Percentiles rank a stretch among this genome's conserved stretches.
Conservation (phyloP, 257 asterid species). For the Scutellaria baicalensis region DNA sequence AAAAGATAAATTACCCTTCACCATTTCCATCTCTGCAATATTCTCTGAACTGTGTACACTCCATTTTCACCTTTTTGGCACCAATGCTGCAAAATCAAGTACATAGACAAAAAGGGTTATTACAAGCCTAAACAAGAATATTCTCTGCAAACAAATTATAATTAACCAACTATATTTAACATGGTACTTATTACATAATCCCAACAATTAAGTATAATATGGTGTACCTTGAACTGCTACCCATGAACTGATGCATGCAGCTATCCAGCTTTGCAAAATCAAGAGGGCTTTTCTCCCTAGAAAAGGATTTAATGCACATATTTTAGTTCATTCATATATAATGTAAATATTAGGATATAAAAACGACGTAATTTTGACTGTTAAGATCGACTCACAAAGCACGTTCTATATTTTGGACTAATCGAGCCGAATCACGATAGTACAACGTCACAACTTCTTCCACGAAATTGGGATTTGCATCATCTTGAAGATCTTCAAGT, state of each 20-base stretch:
- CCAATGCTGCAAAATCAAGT: conserved; percentile 57
- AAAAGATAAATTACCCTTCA: conserved; percentile 49
- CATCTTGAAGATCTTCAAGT: conserved; percentile 76
- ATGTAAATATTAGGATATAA: background rate
- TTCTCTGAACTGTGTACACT: conserved; percentile 61
- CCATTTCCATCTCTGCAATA: conserved; percentile 53
- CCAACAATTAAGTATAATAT: background rate
- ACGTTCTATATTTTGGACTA: conserved; percentile 48
- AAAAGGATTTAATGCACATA: background rate
- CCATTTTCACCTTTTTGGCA: conserved; percentile 61
- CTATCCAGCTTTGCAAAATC: conserved; percentile 50
- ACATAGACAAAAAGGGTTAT: background rate
- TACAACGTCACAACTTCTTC: conserved; percentile 76
- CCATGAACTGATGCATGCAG: conserved; percentile 67
- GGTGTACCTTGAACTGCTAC: conserved; percentile 66
- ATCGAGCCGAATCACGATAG: conserved; percentile 52
- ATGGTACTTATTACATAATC: too few relatives aligned
- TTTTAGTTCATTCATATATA: background rate
- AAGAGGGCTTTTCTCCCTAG: conserved; percentile 37
- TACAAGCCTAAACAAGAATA: background rate
- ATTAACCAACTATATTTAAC: too few relatives aligned
- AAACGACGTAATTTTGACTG: background rate
- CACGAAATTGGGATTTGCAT: conserved; percentile 61
- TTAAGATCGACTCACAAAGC: conserved; percentile 41
- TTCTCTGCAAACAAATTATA: too few relatives aligned